Conservation (phyloP, 164 flowering plant species). For the Nelumbo lutea region DNA sequence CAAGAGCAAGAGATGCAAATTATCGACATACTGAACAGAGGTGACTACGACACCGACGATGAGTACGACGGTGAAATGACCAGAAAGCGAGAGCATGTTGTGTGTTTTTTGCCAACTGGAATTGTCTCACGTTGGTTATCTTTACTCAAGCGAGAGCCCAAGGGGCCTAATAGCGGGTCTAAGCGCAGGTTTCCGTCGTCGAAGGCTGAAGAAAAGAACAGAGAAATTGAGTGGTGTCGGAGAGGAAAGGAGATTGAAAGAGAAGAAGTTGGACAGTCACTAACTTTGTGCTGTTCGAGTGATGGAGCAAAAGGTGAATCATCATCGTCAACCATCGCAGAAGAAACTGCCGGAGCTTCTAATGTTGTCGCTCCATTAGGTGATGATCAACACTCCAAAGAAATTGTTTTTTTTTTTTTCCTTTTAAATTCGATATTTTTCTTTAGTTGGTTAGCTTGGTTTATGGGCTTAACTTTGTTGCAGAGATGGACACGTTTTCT, state of each 20-base stretch:
- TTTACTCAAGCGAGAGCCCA: conserved; percentile 5
- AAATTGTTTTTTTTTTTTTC: no score
- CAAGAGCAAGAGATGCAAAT: neutral
- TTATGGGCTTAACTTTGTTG: no score
- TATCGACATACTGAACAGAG: neutral
- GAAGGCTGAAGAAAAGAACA: neutral
- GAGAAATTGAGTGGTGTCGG: neutral
- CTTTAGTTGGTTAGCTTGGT: no score
- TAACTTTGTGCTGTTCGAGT: neutral
- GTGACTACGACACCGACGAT: neutral
- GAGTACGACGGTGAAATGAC: neutral
- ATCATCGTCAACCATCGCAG: neutral
- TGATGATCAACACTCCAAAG: neutral
- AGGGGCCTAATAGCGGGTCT: neutral
- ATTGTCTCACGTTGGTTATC: conserved; percentile 1
- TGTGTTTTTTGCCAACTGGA: neutral
- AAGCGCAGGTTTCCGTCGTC: neutral
- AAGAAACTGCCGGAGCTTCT: neutral
- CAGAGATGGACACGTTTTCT: no score
- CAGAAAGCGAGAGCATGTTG: neutral
- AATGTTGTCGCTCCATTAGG: conserved; percentile 6
- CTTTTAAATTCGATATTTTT: no score
- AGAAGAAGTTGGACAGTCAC: neutral
- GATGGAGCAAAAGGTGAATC: neutral
- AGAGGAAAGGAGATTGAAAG: neutral